These are phyloP conservation scores for Amborella trichopoda DNA, from an alignment of 164 flowering plant species.

Conservation along the genomic window DNA sequence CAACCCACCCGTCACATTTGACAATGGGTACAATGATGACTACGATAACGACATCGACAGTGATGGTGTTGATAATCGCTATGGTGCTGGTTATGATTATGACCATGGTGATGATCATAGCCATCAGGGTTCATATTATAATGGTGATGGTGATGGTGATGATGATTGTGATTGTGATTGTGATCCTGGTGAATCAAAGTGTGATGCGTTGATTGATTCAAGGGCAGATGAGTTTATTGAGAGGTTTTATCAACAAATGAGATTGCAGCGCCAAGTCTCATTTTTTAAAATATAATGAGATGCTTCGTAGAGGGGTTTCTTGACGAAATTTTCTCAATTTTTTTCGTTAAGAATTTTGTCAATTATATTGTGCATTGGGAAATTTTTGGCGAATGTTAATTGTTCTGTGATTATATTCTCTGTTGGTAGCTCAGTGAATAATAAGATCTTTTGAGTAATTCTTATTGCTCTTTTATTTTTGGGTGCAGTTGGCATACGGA, in stretches of 20 bases:
- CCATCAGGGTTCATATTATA: too few species aligned
- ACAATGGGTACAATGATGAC: not conserved
- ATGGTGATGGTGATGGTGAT: conserved; percentile 7
- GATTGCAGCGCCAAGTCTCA: conserved; percentile 56
- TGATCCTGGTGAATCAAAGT: conserved; percentile 1
- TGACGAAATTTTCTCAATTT: not conserved
- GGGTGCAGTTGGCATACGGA: too few species aligned
- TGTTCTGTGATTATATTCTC: too few species aligned
- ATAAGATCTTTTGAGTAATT: not conserved
- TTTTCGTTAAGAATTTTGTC: too few species aligned
- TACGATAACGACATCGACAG: conserved; percentile 13
- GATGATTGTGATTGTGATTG: not conserved
- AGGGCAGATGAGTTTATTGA: conserved; percentile 69
- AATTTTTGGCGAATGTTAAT: not conserved
- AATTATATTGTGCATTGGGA: too few species aligned
- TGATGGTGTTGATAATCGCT: conserved; percentile 1
- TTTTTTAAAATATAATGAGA: conserved; percentile 31
- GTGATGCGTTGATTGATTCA: conserved; percentile 46
- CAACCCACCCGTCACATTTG: conserved; percentile 31
- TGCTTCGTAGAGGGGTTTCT: conserved; percentile 11
- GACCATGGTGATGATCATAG: too few species aligned
- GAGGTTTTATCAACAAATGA: conserved; percentile 51
- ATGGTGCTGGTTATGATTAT: too few species aligned
- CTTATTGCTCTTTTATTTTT: not conserved
- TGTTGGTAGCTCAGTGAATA: not conserved